Evolutionary conservation across 257 asterid genomes (phyloP).

Genomic region (Sherardia arvensis): DNA sequence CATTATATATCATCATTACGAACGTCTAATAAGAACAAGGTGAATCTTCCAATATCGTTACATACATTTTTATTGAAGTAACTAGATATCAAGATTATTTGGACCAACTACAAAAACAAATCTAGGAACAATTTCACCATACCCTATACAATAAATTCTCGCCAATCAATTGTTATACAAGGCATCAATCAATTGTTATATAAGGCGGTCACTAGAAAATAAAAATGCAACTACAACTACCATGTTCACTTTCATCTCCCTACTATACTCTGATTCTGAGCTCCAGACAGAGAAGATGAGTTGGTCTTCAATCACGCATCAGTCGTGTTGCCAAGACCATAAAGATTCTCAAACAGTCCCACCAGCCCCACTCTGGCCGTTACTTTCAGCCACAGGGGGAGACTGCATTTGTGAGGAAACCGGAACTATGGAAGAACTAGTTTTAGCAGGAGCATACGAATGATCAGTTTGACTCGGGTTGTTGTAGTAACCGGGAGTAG

Average conservation of each 20-base stretch:
- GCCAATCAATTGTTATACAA: too few relatives aligned
- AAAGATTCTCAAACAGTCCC: constrained; percentile 77
- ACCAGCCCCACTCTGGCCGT: constrained; percentile 20
- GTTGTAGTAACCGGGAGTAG: constrained; percentile 52
- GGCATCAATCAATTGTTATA: background rate
- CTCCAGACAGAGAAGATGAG: constrained; percentile 33
- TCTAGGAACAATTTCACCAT: too few relatives aligned
- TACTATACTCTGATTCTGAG: constrained; percentile 26
- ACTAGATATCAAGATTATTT: too few relatives aligned
- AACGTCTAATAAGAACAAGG: too few relatives aligned
- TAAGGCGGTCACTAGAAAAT: background rate
- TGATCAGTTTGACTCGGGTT: constrained; percentile 30
- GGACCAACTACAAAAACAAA: too few relatives aligned
- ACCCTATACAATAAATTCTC: background rate
- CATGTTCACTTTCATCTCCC: constrained; percentile 28
- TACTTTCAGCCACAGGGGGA: constrained; percentile 11
- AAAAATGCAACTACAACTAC: background rate
- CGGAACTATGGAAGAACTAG: constrained; percentile 10
- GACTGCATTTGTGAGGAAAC: constrained; percentile 15
- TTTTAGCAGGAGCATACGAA: constrained; percentile 21
- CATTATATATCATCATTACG: too few relatives aligned
- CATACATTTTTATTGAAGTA: too few relatives aligned
- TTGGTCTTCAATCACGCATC: constrained; percentile 41
- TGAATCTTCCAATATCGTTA: too few relatives aligned
- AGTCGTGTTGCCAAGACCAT: constrained; percentile 53